These are phyloP conservation scores for Apiospora hydei DNA, from an alignment of 2,329 filamentous ascomycete species.

Conservation along the genomic window DNA sequence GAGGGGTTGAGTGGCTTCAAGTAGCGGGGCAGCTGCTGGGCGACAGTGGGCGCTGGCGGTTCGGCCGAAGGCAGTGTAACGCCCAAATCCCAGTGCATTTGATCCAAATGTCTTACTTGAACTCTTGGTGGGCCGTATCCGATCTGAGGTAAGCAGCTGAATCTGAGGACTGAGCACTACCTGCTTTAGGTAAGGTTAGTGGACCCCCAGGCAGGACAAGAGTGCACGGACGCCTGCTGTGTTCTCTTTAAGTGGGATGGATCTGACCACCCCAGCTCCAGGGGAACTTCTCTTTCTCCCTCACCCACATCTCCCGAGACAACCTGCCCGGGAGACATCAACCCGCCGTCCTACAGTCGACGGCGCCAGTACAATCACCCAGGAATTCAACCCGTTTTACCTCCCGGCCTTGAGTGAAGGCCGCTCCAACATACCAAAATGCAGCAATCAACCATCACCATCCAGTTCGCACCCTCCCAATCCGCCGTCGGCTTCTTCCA, in stretches of 20 bases:
- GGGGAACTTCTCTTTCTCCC: conserved; percentile 13
- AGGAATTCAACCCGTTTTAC: conserved; percentile 35
- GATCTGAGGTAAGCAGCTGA: background rate
- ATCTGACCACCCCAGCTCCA: background rate
- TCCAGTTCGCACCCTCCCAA: conserved; percentile 31
- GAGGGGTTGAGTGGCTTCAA: conserved; percentile 16
- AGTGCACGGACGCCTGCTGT: background rate
- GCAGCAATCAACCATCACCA: conserved; percentile 29
- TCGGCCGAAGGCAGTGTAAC: conserved; percentile 12
- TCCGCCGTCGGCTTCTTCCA: conserved; percentile 33
- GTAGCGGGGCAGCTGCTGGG: conserved; percentile 6
- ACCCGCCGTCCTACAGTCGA: conserved; percentile 29
- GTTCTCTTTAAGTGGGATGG: conserved; percentile 10
- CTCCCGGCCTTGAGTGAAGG: conserved; percentile 42
- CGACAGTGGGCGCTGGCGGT: background rate
- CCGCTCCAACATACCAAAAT: conserved; percentile 41
- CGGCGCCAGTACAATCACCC: conserved; percentile 39
- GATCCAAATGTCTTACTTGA: background rate
- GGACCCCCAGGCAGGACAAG: background rate
- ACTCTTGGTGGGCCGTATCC: background rate
- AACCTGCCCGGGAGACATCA: background rate
- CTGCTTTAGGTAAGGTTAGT: background rate
- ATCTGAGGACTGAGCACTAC: no score
- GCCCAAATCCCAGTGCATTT: background rate
- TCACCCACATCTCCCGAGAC: conserved; percentile 26